Percentiles rank a stretch among this genome's conserved stretches.
Conservation (phyloP, 805 yeast species). For the Pichia cabralensis region DNA sequence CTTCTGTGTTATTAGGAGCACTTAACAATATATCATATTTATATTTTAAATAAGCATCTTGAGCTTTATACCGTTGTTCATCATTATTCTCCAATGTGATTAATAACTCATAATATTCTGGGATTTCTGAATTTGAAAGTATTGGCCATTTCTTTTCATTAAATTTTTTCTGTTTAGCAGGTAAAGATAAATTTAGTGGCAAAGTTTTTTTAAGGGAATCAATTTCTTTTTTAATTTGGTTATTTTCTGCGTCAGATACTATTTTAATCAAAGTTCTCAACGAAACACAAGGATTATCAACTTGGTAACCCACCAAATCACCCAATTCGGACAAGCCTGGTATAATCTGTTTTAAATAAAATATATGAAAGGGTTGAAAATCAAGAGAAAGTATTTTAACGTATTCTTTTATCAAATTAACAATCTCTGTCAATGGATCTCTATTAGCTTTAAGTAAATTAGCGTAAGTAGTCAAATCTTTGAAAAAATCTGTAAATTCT, state of each 20-base stretch:
- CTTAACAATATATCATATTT: constrained; percentile 43
- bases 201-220: constrained; percentile 41
- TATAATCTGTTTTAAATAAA: constrained; percentile 37
- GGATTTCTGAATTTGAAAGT: constrained; percentile 41
- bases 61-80: constrained; percentile 42
- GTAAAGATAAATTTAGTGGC: constrained; percentile 35
- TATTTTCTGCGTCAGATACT: constrained; percentile 30
- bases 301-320: constrained; percentile 37
- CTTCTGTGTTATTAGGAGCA: constrained; percentile 37
- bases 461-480: constrained; percentile 35
- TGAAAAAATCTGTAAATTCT: constrained; percentile 37
- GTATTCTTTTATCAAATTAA: constrained; percentile 38
- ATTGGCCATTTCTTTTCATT: constrained; percentile 36
- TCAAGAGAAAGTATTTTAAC: constrained; percentile 21
- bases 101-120: constrained; percentile 41
- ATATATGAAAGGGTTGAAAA: constrained; percentile 27
- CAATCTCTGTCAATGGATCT: constrained; percentile 37
- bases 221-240: constrained; percentile 29
- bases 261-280: constrained; percentile 35
- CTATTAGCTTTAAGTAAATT: constrained; percentile 32
- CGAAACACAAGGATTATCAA: constrained; percentile 38
- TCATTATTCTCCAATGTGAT: constrained; percentile 55
- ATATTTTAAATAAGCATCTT: constrained; percentile 50
- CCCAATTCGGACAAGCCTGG: constrained; percentile 48
- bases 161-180: constrained; percentile 19